A percentile compares a stretch with the other conserved stretches of the same genome.
These are phyloP conservation scores for Helenozyma baotianmanensis DNA, from an alignment of 805 yeast genomes.

Conservation along the genomic window DNA sequence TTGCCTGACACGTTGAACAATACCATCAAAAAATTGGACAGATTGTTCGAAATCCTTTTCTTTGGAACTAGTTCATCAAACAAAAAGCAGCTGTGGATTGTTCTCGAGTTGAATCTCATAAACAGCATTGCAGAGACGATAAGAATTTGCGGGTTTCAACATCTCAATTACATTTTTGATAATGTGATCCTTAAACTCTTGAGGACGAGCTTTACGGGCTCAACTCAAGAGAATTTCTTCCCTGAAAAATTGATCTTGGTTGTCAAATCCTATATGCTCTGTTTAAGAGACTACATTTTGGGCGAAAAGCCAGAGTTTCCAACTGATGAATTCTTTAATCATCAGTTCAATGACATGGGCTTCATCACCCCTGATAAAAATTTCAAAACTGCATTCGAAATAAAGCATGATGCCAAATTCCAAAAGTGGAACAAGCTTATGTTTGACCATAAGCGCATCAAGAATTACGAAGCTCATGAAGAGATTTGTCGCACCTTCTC, in stretches of 20 bases:
- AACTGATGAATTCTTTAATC: conserved; percentile 40
- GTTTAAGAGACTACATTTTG: conserved; percentile 56
- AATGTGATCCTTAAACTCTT: conserved; percentile 70
- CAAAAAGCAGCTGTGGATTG: conserved; percentile 73
- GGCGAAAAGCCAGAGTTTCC: conserved; percentile 72
- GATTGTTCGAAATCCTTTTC: conserved; percentile 54
- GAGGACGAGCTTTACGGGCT: conserved; percentile 54
- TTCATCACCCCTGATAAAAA: conserved; percentile 2
- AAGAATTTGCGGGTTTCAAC: conserved; percentile 75
- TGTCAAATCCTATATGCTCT: conserved; percentile 65
- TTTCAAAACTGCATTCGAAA: conserved; percentile 8
- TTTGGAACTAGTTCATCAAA: conserved; percentile 34
- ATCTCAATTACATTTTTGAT: conserved; percentile 75
- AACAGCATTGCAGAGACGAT: conserved; percentile 67
- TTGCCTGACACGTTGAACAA: conserved; percentile 85
- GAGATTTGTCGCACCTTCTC: conserved; percentile 62
- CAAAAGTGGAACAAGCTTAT: conserved; percentile 26
- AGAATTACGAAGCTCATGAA: conserved; percentile 56
- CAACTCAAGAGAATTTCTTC: conserved; percentile 52
- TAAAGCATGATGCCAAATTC: conserved; percentile 2
- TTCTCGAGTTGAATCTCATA: conserved; percentile 56
- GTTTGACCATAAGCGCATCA: conserved; percentile 40
- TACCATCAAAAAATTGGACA: conserved; percentile 73
- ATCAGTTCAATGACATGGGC: conserved; percentile 2
- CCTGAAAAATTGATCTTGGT: conserved; percentile 72